Base-by-base conservation (phyloP, 2,329 filamentous ascomycete species). In the Paecilomyces niveus region DNA sequence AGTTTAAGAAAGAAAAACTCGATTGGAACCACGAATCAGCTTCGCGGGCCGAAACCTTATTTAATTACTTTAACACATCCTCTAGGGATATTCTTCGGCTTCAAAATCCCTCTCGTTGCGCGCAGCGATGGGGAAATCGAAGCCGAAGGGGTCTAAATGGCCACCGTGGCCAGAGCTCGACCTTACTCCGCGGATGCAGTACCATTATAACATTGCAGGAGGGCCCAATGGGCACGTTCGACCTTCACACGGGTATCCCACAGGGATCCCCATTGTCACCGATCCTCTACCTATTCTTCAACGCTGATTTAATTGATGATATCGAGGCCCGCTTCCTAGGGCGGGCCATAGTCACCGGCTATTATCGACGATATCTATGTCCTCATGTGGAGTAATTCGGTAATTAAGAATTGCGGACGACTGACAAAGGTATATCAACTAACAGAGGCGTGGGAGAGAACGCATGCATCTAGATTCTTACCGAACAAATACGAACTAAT, bases 231-330 rank as follows among this genome's bases (percentile, higher is more conserved):
- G 49, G n/a, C n/a, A 26, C 10, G 3, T 52, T 52, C 2, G n/a
- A 52, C 3, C 6, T 35, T 8, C 6, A 35, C 13, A 35, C 32
- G 5, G 13, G 32, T 18, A 26, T 52, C 18, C 55, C 39, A 1
- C 59, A 61, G 10, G 53, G 61, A 1, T 62, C 63, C 2, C 62
- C 57, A 1, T 54, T 70, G 11, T 70, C 62, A 1, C 65, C 58
- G 31, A 68, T 68, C 18, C 64, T 70, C 15, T 68, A 65, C 45
- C 56, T 70, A 1, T 65, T 69, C 62, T 70, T 67, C 49, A 69
- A 67, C 29, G 59, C 63, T 2, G 63, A 68, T 50, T 58, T 65
- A 9, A 59, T 65, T 26, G 61, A 66, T 18, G 32, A 66, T 51
- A 55, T 59, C 6, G 65, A 51, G 57, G 59, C 59, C 1, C 9